Percentiles rank a stretch among this genome's conserved stretches.
These are phyloP conservation scores for Berkeleyomyces basicola DNA, from an alignment of 2,329 filamentous ascomycete genomes.

Conservation along the genomic window DNA sequence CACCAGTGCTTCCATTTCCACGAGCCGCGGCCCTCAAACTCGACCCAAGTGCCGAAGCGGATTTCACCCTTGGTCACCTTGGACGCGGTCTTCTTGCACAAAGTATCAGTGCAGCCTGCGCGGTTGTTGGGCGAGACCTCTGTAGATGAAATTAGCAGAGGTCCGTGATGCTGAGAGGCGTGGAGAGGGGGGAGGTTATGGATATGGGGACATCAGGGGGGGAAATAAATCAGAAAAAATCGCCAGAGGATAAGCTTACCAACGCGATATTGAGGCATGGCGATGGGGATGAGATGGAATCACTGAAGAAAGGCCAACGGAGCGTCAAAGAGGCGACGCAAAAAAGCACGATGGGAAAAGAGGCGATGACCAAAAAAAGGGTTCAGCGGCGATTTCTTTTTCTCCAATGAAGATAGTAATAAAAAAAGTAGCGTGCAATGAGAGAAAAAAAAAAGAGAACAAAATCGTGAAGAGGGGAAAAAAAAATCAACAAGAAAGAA, in stretches of 20 bases:
- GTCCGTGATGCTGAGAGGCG: neutral
- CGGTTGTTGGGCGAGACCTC: slow-evolving; percentile 56
- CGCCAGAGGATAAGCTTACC: slow-evolving; percentile 20
- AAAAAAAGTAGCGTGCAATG: slow-evolving; percentile 4
- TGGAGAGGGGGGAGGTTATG: neutral
- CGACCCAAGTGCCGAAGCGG: slow-evolving; percentile 59
- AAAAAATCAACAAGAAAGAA: slow-evolving; percentile 9
- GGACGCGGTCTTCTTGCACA: slow-evolving; percentile 51
- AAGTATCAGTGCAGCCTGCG: slow-evolving; percentile 54
- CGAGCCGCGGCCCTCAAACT: slow-evolving; percentile 40
- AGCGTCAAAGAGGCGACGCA: neutral
- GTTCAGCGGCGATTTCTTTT: neutral
- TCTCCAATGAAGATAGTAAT: neutral
- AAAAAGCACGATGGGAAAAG: slow-evolving; percentile 8
- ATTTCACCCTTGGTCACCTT: slow-evolving; percentile 71
- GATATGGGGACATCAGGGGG: neutral
- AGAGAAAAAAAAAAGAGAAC: neutral
- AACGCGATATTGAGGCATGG: slow-evolving; percentile 31
- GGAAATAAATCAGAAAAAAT: neutral
- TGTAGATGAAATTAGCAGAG: slow-evolving; percentile 21
- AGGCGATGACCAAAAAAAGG: neutral
- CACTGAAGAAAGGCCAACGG: neutral
- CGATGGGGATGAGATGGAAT: neutral
- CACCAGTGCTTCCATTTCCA: slow-evolving; percentile 85
- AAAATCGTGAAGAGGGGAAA: neutral